Evolutionary conservation across 257 asterid genomes (phyloP), one percentile per base, ranked within the genome.

Genomic region (Solanum etuberosum): DNA sequence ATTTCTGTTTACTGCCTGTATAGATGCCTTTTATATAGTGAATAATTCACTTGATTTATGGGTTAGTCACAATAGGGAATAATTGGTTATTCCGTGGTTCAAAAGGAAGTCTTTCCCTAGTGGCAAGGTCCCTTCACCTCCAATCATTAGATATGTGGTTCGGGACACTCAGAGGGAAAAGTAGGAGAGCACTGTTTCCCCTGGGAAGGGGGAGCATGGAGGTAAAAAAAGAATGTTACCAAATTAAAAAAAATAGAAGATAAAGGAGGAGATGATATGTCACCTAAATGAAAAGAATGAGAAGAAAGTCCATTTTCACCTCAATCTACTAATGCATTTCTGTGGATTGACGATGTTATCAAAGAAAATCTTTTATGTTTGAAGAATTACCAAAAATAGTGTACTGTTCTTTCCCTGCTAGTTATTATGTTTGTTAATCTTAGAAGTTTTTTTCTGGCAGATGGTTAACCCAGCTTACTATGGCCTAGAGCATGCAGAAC

Each of bases 381-480:
- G 78, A 70, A 67, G 67, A 38, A 70, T 27, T 29, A 11, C 16
- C 7, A 51, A 38, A 68, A 23, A 51, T 70, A 8, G n/a, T 86
- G 65, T 71, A 46, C 54, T 85, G 27, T 67, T 63, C 78, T 84
- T 84, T 65, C 77, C 27, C 59, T 43, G 37, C 37, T 15, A 84
- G 65, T 32, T 67, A 16, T 73, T 54, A n/a, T 46, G 40, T 32
- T 87, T 48, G 54, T 83, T 74, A 67, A 87, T 71, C 42, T 21
- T 63, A 88, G 71, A 51, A 83, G 86, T 77, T 57, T 86, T 54
- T 65, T 37, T 90, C 43, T 85, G 74, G 87, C 94, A 97, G 99
- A 93, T 91, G 92, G 92, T 95, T 77, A 97, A 97, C 89, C 99
- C 99, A 34, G 95, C 98, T 61, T 97, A 97, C 89, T 97, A 97